Evolutionary conservation across 2,329 filamentous ascomycete species (phyloP).

Genomic region (Leptographium galeiforme): DNA sequence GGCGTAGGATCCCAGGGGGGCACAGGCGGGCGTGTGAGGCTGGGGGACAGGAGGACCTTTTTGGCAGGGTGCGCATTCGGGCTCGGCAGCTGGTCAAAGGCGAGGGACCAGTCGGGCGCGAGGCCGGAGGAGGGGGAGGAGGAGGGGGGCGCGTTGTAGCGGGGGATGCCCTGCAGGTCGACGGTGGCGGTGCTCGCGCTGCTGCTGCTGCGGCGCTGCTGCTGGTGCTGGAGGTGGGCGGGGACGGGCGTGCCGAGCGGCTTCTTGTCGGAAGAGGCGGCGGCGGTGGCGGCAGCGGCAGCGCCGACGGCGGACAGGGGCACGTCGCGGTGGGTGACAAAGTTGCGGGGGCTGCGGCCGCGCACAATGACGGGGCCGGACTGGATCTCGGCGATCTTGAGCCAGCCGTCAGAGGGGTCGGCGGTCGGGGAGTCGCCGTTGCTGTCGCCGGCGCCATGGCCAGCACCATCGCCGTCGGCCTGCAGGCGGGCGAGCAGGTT

Average conservation of each 20-base stretch:
- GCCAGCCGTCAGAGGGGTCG: slow-evolving; percentile 30
- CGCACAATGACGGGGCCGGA: slow-evolving; percentile 93
- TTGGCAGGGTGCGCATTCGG: slow-evolving; percentile 36
- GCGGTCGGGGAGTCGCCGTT: background rate
- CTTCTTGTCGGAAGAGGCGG: slow-evolving; percentile 25
- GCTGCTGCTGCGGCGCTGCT: background rate
- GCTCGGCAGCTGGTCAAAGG: slow-evolving; percentile 16
- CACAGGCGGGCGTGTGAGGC: slow-evolving; percentile 36
- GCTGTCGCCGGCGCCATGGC: background rate
- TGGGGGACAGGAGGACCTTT: slow-evolving; percentile 38
- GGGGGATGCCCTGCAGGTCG: slow-evolving; percentile 14
- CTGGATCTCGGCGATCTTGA: slow-evolving; percentile 69
- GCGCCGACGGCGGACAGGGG: slow-evolving; percentile 40
- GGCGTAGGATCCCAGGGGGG: slow-evolving; percentile 29
- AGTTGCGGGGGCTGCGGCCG: slow-evolving; percentile 84
- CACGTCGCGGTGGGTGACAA: slow-evolving; percentile 79
- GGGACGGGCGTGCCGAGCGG: slow-evolving; percentile 20
- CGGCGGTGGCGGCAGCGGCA: background rate
- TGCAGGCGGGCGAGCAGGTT: slow-evolving; percentile 47
- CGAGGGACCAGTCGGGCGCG: slow-evolving; percentile 33
- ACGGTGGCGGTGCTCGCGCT: background rate
- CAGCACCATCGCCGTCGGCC: slow-evolving; percentile 16
- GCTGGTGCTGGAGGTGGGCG: background rate
- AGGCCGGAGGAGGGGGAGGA: slow-evolving; percentile 15
- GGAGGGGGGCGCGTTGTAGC: slow-evolving; percentile 20